Evolutionary conservation across 2,329 filamentous ascomycete genomes (phyloP).

Genomic region (Paecilomyces formosus): DNA sequence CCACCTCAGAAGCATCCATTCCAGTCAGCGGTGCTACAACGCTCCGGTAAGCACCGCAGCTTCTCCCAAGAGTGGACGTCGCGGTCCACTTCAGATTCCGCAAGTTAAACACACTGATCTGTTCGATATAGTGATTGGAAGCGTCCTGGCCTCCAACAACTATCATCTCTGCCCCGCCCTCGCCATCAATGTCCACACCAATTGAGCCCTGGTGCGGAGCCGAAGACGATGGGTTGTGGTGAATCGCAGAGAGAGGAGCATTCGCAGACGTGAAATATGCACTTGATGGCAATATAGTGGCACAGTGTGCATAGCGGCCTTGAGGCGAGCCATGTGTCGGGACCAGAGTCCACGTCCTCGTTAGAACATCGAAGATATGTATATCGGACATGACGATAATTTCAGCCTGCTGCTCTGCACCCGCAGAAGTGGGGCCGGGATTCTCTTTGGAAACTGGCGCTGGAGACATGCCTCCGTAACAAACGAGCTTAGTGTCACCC

Average conservation of each 20-base stretch:
- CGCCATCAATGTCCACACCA: slow-evolving; percentile 81
- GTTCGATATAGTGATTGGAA: slow-evolving; percentile 97
- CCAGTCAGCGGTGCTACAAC: slow-evolving; percentile 73
- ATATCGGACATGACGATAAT: slow-evolving; percentile 98
- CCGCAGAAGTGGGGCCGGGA: slow-evolving; percentile 24
- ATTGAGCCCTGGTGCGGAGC: slow-evolving; percentile 82
- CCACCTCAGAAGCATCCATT: slow-evolving; percentile 38
- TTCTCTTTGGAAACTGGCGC: slow-evolving; percentile 47
- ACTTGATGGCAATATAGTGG: slow-evolving; percentile 81
- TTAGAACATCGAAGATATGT: slow-evolving; percentile 83
- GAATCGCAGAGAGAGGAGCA: slow-evolving; percentile 76
- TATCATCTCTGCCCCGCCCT: slow-evolving; percentile 92
- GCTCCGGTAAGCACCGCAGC: slow-evolving; percentile 92
- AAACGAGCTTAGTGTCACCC: slow-evolving; percentile 92
- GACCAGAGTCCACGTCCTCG: slow-evolving; percentile 77
- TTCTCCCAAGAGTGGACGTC: slow-evolving; percentile 77
- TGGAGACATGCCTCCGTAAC: slow-evolving; percentile 97
- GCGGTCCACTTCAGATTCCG: slow-evolving; percentile 93
- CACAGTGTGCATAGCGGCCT: slow-evolving; percentile 93
- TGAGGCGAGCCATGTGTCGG: slow-evolving; percentile 75
- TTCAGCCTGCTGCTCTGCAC: slow-evolving; percentile 65
- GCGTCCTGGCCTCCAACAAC: slow-evolving; percentile 95
- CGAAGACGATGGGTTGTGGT: slow-evolving; percentile 77
- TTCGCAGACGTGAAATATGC: slow-evolving; percentile 78
- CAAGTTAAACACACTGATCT: slow-evolving; percentile 96